A percentile compares a stretch with the other conserved stretches of the same genome.
These are phyloP conservation scores for Sporobolomyces pararoseus DNA, from an alignment of 768 basidiomycete genomes.

Conservation along the genomic window DNA sequence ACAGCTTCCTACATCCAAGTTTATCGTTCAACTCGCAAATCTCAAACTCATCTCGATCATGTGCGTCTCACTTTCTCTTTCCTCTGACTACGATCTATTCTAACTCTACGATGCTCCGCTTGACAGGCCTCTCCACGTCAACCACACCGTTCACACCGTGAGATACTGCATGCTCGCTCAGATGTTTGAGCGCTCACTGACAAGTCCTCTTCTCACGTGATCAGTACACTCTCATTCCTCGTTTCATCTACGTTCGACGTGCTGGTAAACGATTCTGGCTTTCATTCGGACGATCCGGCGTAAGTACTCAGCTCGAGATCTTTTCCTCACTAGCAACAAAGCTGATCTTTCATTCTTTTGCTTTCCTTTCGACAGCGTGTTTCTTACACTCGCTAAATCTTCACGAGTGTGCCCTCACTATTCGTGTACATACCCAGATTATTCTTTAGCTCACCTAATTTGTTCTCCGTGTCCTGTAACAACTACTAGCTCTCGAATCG, in stretches of 20 bases:
- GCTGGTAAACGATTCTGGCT: slow-evolving; percentile 12
- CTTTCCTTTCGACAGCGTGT: background rate
- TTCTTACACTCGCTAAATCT: slow-evolving; percentile 7
- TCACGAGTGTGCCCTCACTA: background rate
- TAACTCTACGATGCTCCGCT: too few relatives aligned
- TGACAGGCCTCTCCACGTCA: slow-evolving; percentile 20
- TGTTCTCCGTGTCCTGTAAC: too few relatives aligned
- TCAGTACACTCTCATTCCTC: slow-evolving; percentile 26
- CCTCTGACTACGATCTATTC: too few relatives aligned
- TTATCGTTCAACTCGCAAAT: too few relatives aligned
- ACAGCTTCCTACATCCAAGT: too few relatives aligned
- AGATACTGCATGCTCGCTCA: background rate
- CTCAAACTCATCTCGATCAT: too few relatives aligned
- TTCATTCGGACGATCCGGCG: slow-evolving; percentile 12
- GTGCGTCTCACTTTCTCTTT: too few relatives aligned
- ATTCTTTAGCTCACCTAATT: background rate
- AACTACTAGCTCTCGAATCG: background rate
- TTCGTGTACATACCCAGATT: background rate
- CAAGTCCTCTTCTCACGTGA: background rate
- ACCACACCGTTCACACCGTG: slow-evolving; percentile 15
- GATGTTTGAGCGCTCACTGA: background rate
- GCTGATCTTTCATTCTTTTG: background rate
- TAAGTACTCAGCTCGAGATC: slow-evolving; percentile 7
- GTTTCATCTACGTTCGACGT: slow-evolving; percentile 17
- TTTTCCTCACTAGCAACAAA: too few relatives aligned